Base-by-base conservation (phyloP, 2,329 filamentous ascomycete genomes). In the Mycosphaerella sp. region DNA sequence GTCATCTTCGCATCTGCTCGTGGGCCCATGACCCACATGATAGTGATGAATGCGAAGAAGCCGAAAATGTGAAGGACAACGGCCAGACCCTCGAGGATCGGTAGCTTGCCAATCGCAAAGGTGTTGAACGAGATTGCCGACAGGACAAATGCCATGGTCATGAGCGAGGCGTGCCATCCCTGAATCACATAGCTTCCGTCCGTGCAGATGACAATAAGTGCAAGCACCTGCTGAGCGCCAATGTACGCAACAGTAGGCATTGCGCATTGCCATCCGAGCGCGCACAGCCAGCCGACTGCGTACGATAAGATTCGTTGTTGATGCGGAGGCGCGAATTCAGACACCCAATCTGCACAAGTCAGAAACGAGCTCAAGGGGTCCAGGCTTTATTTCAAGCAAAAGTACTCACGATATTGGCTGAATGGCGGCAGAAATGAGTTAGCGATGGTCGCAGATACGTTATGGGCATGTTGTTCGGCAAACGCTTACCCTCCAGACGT, bases 261-360 rank as follows among this genome's bases (percentile, higher is more conserved):
- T 30, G 57, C 59, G 21, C 50, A 57, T 43, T 66, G 64, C 64
- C 64, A 67, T 3, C 63, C 65, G 2, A 67, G 52, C 3, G 59
- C 59, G 41, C 56, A 60, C 2, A 66, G 55, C 63, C 62, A 67
- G 30, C 73, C 77, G 40, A 74, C 73, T 13, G 77, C 62, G 58
- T 81, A 83, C 53, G 75, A 79, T 1, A 80, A 65, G 32, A 76
- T 72, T 50, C 75, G 78, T 56, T 80, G 77, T 73, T 78, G 1
- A 79, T 76, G 77, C 18, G 48, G 30, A 27, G 72, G 71, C 6
- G 71, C 68, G 25, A 73, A 66, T 40, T 72, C 62, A 74, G 75
- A 78, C 0, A 81, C 9, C 45, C 45, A 43, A 13, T 41, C 39
- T 41, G 39, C 16, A n/a, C 12, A 21, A 7, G 17, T 41, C 12